A percentile compares a stretch with the other conserved stretches of the same genome.
These are phyloP conservation scores for Boletus barrowsii DNA, from an alignment of 768 basidiomycete species.

Conservation along the genomic window DNA sequence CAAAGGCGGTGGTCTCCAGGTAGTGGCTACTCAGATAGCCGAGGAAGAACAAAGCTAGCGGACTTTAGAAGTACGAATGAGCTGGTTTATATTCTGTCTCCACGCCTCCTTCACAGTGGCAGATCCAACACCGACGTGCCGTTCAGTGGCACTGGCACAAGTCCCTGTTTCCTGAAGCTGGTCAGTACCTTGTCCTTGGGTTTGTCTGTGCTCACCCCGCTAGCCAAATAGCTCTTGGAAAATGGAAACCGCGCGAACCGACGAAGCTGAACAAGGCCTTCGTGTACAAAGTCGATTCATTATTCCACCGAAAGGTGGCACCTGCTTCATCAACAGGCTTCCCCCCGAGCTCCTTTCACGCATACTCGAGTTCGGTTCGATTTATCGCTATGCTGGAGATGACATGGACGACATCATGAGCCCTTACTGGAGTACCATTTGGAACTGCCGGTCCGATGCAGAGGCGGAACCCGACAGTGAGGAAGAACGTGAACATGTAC, in stretches of 20 bases:
- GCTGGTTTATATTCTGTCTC: too few species aligned
- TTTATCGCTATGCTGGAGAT: slow-evolving; percentile 23
- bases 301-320: slow-evolving; percentile 3
- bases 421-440: slow-evolving; percentile 50
- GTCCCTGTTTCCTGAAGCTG: neutral
- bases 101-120: too few species aligned
- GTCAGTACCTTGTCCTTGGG: neutral
- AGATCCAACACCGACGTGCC: too few species aligned
- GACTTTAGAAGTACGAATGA: too few species aligned
- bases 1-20: too few species aligned
- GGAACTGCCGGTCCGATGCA: neutral
- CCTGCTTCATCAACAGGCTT: neutral
- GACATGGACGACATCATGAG: slow-evolving; percentile 13
- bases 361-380: neutral
- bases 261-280: neutral
- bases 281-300: slow-evolving; percentile 34
- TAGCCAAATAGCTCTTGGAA: neutral
- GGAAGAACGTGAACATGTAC: too few species aligned
- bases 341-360: neutral
- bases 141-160: too few species aligned
- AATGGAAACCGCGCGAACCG: neutral
- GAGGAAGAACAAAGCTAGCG: too few species aligned
- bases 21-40: too few species aligned
- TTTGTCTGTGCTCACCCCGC: neutral
- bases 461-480: too few species aligned